Conservation (phyloP, 352 stramenopile genomes). For the Phytophthora capsici region DNA sequence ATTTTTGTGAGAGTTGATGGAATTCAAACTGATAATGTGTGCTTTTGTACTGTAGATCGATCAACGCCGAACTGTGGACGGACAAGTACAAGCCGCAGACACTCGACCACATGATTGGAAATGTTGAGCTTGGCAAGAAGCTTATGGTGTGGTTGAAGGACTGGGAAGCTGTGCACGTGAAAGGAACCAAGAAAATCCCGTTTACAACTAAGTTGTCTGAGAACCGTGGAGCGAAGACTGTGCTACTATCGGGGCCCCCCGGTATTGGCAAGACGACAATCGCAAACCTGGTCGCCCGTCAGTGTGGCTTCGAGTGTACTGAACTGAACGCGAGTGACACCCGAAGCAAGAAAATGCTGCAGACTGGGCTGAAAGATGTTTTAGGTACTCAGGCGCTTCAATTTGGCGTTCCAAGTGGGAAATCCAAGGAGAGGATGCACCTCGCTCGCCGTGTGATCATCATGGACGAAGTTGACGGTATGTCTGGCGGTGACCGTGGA, state of each 20-base stretch:
- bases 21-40: slow-evolving; percentile 2
- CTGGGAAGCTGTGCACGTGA: slow-evolving; percentile 85
- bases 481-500: slow-evolving; percentile 96
- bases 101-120: slow-evolving; percentile 94
- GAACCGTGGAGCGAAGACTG: slow-evolving; percentile 93
- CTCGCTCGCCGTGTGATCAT: slow-evolving; percentile 93
- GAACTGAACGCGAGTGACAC: slow-evolving; percentile 99
- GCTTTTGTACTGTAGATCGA: slow-evolving; percentile 33
- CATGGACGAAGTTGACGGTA: slow-evolving; percentile 99
- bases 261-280: slow-evolving; percentile 97
- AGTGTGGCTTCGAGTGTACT: slow-evolving; percentile 93
- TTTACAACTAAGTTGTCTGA: slow-evolving; percentile 79
- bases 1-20: not conserved
- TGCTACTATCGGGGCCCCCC: slow-evolving; percentile 96
- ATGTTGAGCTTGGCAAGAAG: slow-evolving; percentile 90
- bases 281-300: slow-evolving; percentile 91
- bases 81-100: slow-evolving; percentile 97
- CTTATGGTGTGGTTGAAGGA: slow-evolving; percentile 87
- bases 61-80: slow-evolving; percentile 90
- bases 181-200: slow-evolving; percentile 82
- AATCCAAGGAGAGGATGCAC: slow-evolving; percentile 59
- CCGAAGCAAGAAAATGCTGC: slow-evolving; percentile 96
- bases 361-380: slow-evolving; percentile 90
- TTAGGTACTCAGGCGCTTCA: slow-evolving; percentile 93
- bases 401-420: slow-evolving; percentile 63